Evolutionary conservation across 2,329 filamentous ascomycete species (phyloP), one percentile per base, ranked within the genome.

Genomic region (Trichoderma sp.): DNA sequence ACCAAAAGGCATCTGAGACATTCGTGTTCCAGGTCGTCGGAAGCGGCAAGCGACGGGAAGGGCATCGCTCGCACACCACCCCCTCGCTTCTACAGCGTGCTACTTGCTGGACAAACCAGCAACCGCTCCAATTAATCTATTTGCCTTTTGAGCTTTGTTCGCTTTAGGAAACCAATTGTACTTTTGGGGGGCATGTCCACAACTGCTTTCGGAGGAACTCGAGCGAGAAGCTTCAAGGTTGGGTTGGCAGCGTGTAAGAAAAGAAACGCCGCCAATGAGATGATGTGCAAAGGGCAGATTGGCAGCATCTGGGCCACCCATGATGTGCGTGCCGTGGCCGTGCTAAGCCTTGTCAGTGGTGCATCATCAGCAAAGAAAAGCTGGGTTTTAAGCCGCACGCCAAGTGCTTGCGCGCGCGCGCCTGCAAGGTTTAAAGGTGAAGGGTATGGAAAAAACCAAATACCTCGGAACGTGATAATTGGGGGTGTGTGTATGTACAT

Each of bases 1-100:
- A 41, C 6, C 12, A 45, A 29, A 12, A n/a, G 18, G 29, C 24
- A 71, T 71, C 56, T 63, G 68, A 71, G 68, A 71, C 68, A 71
- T 33, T 63, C 59, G 29, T 63, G 68, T 62, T 71, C 68, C 68
- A 71, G 38, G 59, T 71, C 68, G 31, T 71, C 68, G 59, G 68
- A 45, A 71, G 24, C 68, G 35, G 56, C 56, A 71, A 62, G 50
- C 33, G 66, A 41, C 31, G 50, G 53, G 50, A n/a, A 35, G 14
- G 16, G 29, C 21, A 38, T 16, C 16, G 14, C 33, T 14, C 16
- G 14, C 35, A 71, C 53, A 18, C 45, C 66, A 35, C 65, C 50
- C 53, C 66, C 21, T 27, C 29, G 24, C 38, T 50, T 66, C 35
- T 41, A 66, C 41, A 27, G 18, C 27, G 64, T 50, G 24, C 64